A percentile compares a stretch with the other conserved stretches of the same genome.
phyloP scores from a whole-genome alignment of 2,329 filamentous ascomycete species.

The Drechslerella coelobrocha region DNA sequence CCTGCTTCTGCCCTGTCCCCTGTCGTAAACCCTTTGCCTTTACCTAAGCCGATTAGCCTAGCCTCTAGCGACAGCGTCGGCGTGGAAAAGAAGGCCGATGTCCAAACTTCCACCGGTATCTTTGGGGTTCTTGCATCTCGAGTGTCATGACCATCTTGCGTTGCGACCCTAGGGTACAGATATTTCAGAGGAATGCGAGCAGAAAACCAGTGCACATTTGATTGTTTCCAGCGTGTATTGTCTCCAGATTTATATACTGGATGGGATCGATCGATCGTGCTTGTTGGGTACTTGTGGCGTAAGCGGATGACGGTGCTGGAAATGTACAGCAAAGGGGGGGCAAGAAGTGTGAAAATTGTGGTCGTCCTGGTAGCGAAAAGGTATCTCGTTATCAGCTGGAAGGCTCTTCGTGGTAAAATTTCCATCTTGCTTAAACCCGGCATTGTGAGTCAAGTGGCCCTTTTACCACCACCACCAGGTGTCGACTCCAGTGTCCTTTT shows the following conservation, averaged over 20 bases:
- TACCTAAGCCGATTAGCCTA: not conserved
- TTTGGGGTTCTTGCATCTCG: not conserved
- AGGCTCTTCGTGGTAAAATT: constrained; percentile 3
- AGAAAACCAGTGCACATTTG: constrained; percentile 38
- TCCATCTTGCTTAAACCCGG: too few species aligned
- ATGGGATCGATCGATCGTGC: constrained; percentile 31
- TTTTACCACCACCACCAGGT: too few species aligned
- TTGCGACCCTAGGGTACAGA: not conserved
- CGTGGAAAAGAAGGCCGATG: constrained; percentile 36
- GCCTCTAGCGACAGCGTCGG: constrained; percentile 38
- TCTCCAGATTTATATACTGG: constrained; percentile 24
- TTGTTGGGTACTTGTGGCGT: constrained; percentile 29
- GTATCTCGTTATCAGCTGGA: constrained; percentile 6
- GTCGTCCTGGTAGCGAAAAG: constrained; percentile 11
- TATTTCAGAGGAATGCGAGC: constrained; percentile 11
- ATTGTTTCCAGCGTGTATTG: constrained; percentile 27
- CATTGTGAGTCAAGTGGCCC: too few species aligned
- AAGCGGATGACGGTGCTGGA: constrained; percentile 32
- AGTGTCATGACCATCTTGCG: not conserved
- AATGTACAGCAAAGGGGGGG: constrained; percentile 28
- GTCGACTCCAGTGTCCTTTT: too few species aligned
- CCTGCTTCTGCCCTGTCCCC: constrained; percentile 23
- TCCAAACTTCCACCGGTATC: constrained; percentile 32
- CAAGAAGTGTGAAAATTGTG: constrained; percentile 17
- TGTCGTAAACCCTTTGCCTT: constrained; percentile 27